Evolutionary conservation across 257 asterid species (phyloP), one percentile per base, ranked within the genome.

Genomic region (Knoxia roxburghii): DNA sequence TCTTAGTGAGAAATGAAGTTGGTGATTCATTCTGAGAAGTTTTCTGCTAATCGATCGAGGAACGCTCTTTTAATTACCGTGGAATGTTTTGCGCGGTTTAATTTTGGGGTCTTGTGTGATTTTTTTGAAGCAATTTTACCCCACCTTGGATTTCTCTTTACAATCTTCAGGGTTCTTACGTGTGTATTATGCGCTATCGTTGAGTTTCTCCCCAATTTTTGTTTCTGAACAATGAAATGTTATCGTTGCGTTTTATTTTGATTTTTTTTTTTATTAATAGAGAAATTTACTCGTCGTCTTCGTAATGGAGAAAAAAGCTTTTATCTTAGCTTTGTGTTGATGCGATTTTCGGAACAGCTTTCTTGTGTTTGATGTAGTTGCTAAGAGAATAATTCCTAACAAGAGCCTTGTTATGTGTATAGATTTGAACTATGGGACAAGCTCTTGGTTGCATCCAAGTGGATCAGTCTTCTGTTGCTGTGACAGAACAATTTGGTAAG

Each of bases 401-500:
- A 15, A 32, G n/a, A 20, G 4, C 10, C 13, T 12, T 54, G 6
- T 53, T 24, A 26, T 72, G 39, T 7, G 18, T 33, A 20, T 24
- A 72, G 76, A 48, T 54, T 65, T 68, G 58, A 75, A 68, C 43
- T 4, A 79, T 79, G 83, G 81, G 83, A 60, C 81, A 79, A 49
- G 11, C 76, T 29, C 58, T 75, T 27, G 78, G 83, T 0, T 75
- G 83, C 57, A 13, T 75, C 45, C 78, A 76, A 73, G 84, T 79
- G 67, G 81, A 62, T 9, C 81, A 79, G 62, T 72, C 81, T 11
- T 65, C 74, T 61, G 81, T 76, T 54, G 79, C 72, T 51, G 65
- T 79, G 68, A 79, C 61, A 48, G 81, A 79, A 54, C 78, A 73
- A 10, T 79, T 76, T 24, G 81, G 81, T 7, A 79, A 69, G 73